Evolutionary conservation across 2,329 filamentous ascomycete genomes (phyloP), one percentile per base, ranked within the genome.

Genomic region (Claviceps capensis): DNA sequence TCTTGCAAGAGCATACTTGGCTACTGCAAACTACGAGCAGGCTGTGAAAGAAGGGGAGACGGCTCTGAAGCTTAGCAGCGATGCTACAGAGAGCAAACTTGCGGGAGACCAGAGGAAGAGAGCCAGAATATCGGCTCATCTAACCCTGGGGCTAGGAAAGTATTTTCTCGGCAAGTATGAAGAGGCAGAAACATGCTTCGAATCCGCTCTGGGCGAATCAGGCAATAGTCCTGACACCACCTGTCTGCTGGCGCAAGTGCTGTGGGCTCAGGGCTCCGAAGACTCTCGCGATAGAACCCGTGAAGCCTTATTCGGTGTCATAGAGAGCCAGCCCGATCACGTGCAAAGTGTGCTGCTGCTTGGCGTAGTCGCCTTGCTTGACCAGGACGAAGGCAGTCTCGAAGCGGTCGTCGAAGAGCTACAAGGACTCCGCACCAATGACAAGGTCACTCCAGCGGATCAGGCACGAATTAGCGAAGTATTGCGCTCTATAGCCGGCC

Each of bases 191-290:
- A 73, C 77, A 11, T 89, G 85, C 69, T 95, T 98, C 66, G 81
- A 88, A 56, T 75, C 81, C 2, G 89, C 89, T 0, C 73, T 97
- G 7, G 75, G 83, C 52, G 89, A 95, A 63, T 88, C 86, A 1
- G 71, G 79, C 34, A 78, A 79, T 40, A 82, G 88, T 55, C 85
- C 90, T 0, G 89, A 96, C 62, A 85, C 91, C 1, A 83, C 89
- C 0, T 96, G 90, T 61, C 74, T 96, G 13, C 74, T 97, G 13
- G 86, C 90, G 0, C 88, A 97, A 67, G 86, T 97, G 0, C 76
- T 97, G 0, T 98, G 93, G 91, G 90, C 90, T 0, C 88, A 88
- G 57, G 89, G 87, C 8, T 81, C 82, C 0, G 79, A 84, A 6
- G 76, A 82, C 1, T 86, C 90, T 52, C 81, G 84, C 47, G 80